Evolutionary conservation across 257 asterid genomes (phyloP).

Genomic region (Solanum medicagineum): DNA sequence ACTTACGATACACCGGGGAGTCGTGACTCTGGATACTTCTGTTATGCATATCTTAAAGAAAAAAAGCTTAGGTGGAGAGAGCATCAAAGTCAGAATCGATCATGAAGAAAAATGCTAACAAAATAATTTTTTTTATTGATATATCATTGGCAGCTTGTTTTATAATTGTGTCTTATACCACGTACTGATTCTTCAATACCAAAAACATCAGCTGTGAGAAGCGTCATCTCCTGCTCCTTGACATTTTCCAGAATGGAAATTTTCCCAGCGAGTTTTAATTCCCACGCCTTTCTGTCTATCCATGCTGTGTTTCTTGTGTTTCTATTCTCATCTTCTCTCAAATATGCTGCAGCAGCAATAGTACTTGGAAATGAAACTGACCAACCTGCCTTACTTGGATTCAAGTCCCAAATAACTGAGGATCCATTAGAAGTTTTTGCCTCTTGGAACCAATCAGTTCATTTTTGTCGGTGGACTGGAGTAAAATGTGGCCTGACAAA

Average conservation of each 20-base stretch:
- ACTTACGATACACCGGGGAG: not conserved
- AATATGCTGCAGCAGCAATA: conserved; percentile 10
- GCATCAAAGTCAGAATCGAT: not conserved
- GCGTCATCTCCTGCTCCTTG: not conserved
- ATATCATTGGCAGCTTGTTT: not conserved
- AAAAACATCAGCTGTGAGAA: not conserved
- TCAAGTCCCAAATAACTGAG: conserved; percentile 28
- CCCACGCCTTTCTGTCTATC: not conserved
- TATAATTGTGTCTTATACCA: not conserved
- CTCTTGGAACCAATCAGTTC: conserved; percentile 25
- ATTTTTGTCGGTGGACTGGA: conserved; percentile 38
- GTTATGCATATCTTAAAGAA: not conserved
- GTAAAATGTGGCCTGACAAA: conserved; percentile 9
- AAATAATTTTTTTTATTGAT: not conserved
- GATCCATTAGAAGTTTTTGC: conserved; percentile 23
- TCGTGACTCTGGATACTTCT: not conserved
- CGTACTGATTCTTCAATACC: not conserved
- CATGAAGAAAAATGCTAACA: not conserved
- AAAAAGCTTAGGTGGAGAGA: not conserved
- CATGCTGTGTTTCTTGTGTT: not conserved
- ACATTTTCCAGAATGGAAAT: conserved; percentile 9
- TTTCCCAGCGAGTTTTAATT: not conserved
- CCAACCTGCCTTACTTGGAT: conserved; percentile 21
- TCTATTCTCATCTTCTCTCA: not conserved
- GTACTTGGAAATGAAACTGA: conserved; percentile 18